Base-by-base conservation (phyloP, 2,329 filamentous ascomycete genomes). In the Fusarium sp. region DNA sequence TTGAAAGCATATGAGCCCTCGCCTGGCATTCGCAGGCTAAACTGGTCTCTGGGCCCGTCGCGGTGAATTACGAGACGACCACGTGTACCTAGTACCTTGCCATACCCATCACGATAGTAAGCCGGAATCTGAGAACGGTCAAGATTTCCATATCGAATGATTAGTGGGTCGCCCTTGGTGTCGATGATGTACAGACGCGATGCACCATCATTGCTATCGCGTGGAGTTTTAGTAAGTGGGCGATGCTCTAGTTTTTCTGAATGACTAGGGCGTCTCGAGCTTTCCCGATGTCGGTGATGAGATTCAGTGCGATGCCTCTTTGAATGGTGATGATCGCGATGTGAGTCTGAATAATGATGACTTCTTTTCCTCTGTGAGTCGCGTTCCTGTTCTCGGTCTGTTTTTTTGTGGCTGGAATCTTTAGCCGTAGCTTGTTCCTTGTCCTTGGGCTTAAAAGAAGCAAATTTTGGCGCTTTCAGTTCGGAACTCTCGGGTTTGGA, bases 111-210 rank as follows among this genome's bases (percentile, higher is more conserved):
- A 8, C 93, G 89, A 64, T 85, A 85, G 75, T 97, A 97, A 4
- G 80, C 73, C 0, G 94, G 93, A 12, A 97, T 80, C 55, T 85
- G 86, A 68, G 91, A 92, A 36, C 87, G 88, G 76, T 97, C 89
- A 38, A 92, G 84, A 30, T 87, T 86, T 3, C 92, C 92, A 76
- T 94, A 97, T 28, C 86, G 85, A 44, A 91, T 78, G 69, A 96
- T 93, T 47, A 93, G 85, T 6, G 85, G 82, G 73, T 98, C 95
- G 0, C 95, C 94, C 74, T 88, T 89, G 41, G 83, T 88, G 78
- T 98, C 95, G 52, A 92, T 74, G 44, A 88, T 72, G 76, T 88
- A 94, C 5, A 75, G 38, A 74, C 76, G 68, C 26, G 76, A 67
- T 75, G 62, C 57, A 12, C 12, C 23, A 20, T 61, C 60, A 13